Evolutionary conservation across 2,329 filamentous ascomycete species (phyloP).

Genomic region (Gaeumannomyces sp.): DNA sequence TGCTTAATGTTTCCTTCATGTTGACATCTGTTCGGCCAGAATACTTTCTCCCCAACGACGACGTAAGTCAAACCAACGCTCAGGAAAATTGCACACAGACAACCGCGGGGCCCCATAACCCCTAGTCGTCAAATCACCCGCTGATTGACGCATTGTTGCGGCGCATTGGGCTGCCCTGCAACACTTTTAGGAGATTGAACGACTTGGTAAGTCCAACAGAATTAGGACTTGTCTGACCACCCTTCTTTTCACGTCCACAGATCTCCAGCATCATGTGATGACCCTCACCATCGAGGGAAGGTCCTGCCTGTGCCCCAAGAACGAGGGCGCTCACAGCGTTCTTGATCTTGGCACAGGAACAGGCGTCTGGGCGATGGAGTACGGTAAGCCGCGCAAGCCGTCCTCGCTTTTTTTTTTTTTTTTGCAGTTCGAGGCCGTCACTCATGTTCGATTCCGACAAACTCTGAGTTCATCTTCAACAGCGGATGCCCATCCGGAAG

Average conservation of each 20-base stretch:
- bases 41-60: slow-evolving; percentile 19
- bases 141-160: not conserved
- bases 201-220: slow-evolving; percentile 14
- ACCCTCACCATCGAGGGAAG: slow-evolving; percentile 16
- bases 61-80: slow-evolving; percentile 11
- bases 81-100: not conserved
- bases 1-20: not conserved
- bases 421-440: not conserved
- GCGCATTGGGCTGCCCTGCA: not conserved
- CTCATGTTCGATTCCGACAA: not conserved
- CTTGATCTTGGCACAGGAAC: slow-evolving; percentile 19
- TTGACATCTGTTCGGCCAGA: slow-evolving; percentile 12
- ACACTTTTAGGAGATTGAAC: slow-evolving; percentile 13
- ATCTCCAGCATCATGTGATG: slow-evolving; percentile 17
- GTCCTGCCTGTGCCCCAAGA: slow-evolving; percentile 16
- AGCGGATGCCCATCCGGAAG: slow-evolving; percentile 18
- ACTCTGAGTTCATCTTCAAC: not conserved
- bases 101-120: not conserved
- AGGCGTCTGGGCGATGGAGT: slow-evolving; percentile 21
- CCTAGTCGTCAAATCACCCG: no score
- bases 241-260: slow-evolving; percentile 7
- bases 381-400: slow-evolving; percentile 11
- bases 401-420: no score
- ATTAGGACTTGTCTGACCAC: not conserved
- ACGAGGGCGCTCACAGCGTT: slow-evolving; percentile 15